A percentile compares a stretch with the other conserved stretches of the same genome.
Evolutionary conservation across 2,329 filamentous ascomycete genomes (phyloP).

Genomic region (Curvularia verruculosa): DNA sequence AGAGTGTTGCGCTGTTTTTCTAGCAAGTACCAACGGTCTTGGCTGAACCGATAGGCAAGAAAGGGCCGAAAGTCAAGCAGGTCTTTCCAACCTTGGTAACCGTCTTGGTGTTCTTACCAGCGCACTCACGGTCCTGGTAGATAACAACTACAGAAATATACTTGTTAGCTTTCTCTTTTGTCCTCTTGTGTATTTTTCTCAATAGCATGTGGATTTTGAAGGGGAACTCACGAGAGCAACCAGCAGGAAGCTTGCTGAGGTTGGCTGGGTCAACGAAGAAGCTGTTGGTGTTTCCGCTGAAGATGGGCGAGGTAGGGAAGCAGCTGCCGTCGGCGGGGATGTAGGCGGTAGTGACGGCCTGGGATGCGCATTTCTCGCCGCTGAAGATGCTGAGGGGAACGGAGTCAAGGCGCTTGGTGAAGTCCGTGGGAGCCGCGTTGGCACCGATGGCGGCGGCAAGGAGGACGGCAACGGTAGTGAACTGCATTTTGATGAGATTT

Average conservation of each 20-base stretch:
- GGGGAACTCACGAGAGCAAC: conserved; percentile 20
- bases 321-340: conserved; percentile 24
- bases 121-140: conserved; percentile 13
- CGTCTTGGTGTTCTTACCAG: conserved; percentile 8
- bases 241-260: conserved; percentile 10
- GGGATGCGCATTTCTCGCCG: conserved; percentile 17
- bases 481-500: conserved; percentile 15
- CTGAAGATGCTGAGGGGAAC: conserved; percentile 23
- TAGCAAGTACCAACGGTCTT: conserved; percentile 21
- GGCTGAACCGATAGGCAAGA: conserved; percentile 17
- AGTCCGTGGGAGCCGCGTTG: conserved; percentile 17
- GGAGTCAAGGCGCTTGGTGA: conserved; percentile 15
- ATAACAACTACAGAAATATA: conserved; percentile 2
- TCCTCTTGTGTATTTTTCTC: neutral
- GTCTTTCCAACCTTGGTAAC: conserved; percentile 4
- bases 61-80: conserved; percentile 19
- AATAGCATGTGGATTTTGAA: neutral
- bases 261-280: conserved; percentile 4
- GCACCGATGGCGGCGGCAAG: conserved; percentile 15
- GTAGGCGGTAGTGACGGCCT: conserved; percentile 15
- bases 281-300: conserved; percentile 22
- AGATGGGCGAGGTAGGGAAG: conserved; percentile 20
- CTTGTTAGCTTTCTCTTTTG: neutral
- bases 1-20: neutral
- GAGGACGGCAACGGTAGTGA: conserved; percentile 14